phyloP scores from a whole-genome alignment of 495 filamentous ascomycete species.

The Hypoxylon fragiforme region DNA sequence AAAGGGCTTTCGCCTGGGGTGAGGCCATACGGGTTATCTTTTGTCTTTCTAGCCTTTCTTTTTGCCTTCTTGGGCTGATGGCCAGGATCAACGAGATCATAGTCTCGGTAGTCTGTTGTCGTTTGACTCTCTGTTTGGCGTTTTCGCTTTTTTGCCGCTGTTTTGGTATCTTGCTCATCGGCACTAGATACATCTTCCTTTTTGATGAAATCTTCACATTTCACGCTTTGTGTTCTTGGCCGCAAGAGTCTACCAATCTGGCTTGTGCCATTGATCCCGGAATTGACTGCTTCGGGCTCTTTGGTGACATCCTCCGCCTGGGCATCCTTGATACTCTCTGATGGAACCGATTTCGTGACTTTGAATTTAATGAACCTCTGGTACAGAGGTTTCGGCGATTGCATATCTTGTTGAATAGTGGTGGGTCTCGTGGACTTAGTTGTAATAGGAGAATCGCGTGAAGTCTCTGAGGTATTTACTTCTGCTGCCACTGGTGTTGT shows the following conservation, averaged over 20 bases:
- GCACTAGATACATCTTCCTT: not conserved
- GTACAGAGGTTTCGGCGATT: not conserved
- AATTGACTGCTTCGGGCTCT: not conserved
- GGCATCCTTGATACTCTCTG: not conserved
- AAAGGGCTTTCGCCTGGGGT: constrained; percentile 64
- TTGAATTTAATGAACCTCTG: constrained; percentile 3
- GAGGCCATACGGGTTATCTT: constrained; percentile 50
- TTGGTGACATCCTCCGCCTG: too few relatives aligned
- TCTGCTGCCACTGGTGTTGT: not conserved
- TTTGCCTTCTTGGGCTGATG: constrained; percentile 20
- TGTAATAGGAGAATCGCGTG: not conserved
- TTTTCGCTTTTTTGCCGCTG: constrained; percentile 13
- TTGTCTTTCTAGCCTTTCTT: constrained; percentile 38
- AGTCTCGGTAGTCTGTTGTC: constrained; percentile 13
- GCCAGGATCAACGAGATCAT: not conserved
- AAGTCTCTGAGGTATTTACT: not conserved
- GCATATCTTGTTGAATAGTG: not conserved
- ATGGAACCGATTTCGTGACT: not conserved
- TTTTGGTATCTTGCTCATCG: not conserved
- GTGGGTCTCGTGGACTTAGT: not conserved
- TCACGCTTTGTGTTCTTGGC: not conserved
- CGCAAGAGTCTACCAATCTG: constrained; percentile 4
- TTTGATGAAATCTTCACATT: not conserved
- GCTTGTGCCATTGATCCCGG: not conserved
- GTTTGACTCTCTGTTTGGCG: not conserved